Evolutionary conservation across 371 early-diverging fungal species (phyloP).

Genomic region (Rhizomucor pusillus): DNA sequence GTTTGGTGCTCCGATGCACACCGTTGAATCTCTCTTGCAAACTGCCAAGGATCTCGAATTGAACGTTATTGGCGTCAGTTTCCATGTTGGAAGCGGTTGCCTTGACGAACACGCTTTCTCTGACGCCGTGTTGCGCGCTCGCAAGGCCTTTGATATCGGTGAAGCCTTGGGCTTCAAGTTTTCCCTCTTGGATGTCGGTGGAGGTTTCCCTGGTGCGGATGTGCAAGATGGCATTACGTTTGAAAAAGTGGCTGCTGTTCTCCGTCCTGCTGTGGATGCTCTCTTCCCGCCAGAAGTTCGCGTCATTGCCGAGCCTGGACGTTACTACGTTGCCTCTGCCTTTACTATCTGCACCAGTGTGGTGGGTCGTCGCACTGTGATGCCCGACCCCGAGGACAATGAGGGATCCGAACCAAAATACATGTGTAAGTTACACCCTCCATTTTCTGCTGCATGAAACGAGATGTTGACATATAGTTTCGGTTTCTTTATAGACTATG

Average conservation of each 20-base stretch:
- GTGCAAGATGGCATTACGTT: slow-evolving; percentile 78
- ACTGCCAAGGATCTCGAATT: slow-evolving; percentile 81
- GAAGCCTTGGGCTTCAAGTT: slow-evolving; percentile 73
- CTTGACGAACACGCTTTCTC: slow-evolving; percentile 86
- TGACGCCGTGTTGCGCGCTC: slow-evolving; percentile 87
- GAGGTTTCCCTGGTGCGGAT: slow-evolving; percentile 94
- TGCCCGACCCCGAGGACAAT: background rate
- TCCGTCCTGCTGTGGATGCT: slow-evolving; percentile 76
- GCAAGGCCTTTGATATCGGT: slow-evolving; percentile 86
- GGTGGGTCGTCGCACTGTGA: slow-evolving; percentile 80
- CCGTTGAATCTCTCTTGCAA: slow-evolving; percentile 66
- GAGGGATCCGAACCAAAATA: slow-evolving; percentile 49
- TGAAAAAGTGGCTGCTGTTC: slow-evolving; percentile 78
- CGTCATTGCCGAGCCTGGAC: slow-evolving; percentile 97
- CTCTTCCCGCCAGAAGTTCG: slow-evolving; percentile 74
- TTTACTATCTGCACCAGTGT: slow-evolving; percentile 92
- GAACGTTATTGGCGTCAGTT: slow-evolving; percentile 88
- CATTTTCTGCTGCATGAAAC: no score
- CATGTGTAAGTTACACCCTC: slow-evolving; percentile 74
- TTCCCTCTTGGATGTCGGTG: slow-evolving; percentile 90
- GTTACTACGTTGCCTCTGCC: slow-evolving; percentile 93
- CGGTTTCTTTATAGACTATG: no score
- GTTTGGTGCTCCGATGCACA: slow-evolving; percentile 88
- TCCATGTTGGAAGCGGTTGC: slow-evolving; percentile 97
- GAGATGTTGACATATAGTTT: no score